phyloP scores from a whole-genome alignment of 2,329 filamentous ascomycete genomes.

The Fonsecaea erecta region DNA sequence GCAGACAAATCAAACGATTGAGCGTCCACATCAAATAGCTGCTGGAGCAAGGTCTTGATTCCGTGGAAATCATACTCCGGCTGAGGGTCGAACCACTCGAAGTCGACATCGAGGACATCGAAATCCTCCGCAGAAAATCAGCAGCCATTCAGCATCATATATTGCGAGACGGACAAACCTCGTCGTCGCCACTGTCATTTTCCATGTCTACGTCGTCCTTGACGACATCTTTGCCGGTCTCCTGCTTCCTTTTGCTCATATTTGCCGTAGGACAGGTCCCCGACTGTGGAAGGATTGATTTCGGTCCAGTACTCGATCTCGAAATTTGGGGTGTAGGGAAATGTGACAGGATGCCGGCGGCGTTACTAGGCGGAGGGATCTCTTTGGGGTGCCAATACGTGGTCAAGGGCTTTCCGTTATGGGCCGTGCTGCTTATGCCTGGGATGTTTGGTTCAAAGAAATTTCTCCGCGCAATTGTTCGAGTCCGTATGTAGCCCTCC shows the following conservation, averaged over 20 bases:
- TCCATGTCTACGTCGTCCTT: constrained; percentile 23
- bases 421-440: background rate
- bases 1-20: constrained; percentile 85
- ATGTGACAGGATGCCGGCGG: background rate
- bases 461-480: background rate
- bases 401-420: background rate
- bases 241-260: constrained; percentile 38
- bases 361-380: background rate
- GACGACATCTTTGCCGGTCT: constrained; percentile 29
- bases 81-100: constrained; percentile 98
- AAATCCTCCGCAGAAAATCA: constrained; percentile 65
- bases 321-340: background rate
- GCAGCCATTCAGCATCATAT: background rate
- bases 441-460: background rate
- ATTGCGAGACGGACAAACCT: constrained; percentile 39
- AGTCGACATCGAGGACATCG: constrained; percentile 92
- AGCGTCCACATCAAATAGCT: constrained; percentile 88
- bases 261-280: background rate
- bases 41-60: constrained; percentile 83
- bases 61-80: constrained; percentile 91
- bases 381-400: background rate
- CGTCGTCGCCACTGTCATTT: constrained; percentile 44
- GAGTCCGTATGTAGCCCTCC: background rate
- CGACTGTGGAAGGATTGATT: background rate
- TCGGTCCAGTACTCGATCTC: background rate